Conservation (phyloP, 2,329 filamentous ascomycete species). For the Gnomoniopsis smithogilvyi region DNA sequence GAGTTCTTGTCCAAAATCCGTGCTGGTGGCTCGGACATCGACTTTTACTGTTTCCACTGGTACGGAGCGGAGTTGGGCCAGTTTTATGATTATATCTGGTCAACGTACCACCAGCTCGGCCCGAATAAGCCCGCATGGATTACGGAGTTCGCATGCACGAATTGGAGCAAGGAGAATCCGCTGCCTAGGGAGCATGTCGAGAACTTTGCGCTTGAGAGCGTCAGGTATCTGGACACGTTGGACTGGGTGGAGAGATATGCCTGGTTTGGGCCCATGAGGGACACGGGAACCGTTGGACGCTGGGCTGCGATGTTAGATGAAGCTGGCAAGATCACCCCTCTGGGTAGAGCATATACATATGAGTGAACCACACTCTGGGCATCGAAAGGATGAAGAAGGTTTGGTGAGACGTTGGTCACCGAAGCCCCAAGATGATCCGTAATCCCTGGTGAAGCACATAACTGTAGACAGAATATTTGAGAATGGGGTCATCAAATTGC, state of each 20-base stretch:
- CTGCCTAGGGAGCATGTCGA: slow-evolving; percentile 20
- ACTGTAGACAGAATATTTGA: no score
- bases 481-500: no score
- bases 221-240: slow-evolving; percentile 22
- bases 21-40: slow-evolving; percentile 18
- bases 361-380: background rate
- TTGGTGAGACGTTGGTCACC: no score
- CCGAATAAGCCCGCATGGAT: slow-evolving; percentile 22
- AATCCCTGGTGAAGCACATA: no score
- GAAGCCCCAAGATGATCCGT: no score
- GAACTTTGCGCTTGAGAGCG: slow-evolving; percentile 20
- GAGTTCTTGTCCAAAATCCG: slow-evolving; percentile 19
- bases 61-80: slow-evolving; percentile 21
- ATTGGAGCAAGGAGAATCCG: slow-evolving; percentile 21
- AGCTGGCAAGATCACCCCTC: slow-evolving; percentile 18
- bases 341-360: slow-evolving; percentile 22
- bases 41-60: slow-evolving; percentile 25
- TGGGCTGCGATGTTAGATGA: slow-evolving; percentile 22
- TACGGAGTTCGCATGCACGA: slow-evolving; percentile 24
- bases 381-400: no score
- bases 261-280: slow-evolving; percentile 24
- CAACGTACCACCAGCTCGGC: slow-evolving; percentile 21
- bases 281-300: slow-evolving; percentile 21
- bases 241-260: slow-evolving; percentile 25
- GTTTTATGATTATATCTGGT: slow-evolving; percentile 25